phyloP scores from a whole-genome alignment of 208 protist genomes.

The Polymyxa betae region DNA sequence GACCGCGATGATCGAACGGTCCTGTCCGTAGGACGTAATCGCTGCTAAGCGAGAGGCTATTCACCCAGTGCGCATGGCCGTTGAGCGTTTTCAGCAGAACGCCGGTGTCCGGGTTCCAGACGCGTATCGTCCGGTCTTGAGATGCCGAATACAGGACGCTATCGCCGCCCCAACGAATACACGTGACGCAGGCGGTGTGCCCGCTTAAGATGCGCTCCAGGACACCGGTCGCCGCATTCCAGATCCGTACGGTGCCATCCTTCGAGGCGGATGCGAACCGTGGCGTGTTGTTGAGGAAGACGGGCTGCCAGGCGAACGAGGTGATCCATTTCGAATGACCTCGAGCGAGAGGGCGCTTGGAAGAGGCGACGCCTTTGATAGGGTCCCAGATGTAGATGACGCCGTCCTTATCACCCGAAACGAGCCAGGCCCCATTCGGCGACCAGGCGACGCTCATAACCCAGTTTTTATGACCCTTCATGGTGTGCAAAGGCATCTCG shows the following conservation, averaged over 20 bases:
- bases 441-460: constrained; percentile 57
- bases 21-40: constrained; percentile 57
- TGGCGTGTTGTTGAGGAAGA: neutral
- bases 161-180: neutral
- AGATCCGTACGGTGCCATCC: constrained; percentile 36
- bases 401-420: constrained; percentile 46
- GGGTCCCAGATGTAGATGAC: constrained; percentile 58
- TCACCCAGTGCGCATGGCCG: constrained; percentile 61
- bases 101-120: constrained; percentile 19
- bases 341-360: constrained; percentile 3
- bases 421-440: constrained; percentile 48
- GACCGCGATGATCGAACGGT: constrained; percentile 55
- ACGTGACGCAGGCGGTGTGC: constrained; percentile 31
- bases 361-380: neutral
- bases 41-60: constrained; percentile 57
- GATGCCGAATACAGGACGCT: constrained; percentile 57
- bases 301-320: constrained; percentile 56
- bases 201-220: neutral
- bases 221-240: neutral
- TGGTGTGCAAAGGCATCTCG: constrained; percentile 20
- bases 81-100: constrained; percentile 43
- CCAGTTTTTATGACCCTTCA: constrained; percentile 59
- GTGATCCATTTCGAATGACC: constrained; percentile 58
- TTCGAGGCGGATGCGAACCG: neutral
- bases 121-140: constrained; percentile 60